phyloP scores from a whole-genome alignment of 2,329 filamentous ascomycete species.

The Apiospora rasikravindrae region DNA sequence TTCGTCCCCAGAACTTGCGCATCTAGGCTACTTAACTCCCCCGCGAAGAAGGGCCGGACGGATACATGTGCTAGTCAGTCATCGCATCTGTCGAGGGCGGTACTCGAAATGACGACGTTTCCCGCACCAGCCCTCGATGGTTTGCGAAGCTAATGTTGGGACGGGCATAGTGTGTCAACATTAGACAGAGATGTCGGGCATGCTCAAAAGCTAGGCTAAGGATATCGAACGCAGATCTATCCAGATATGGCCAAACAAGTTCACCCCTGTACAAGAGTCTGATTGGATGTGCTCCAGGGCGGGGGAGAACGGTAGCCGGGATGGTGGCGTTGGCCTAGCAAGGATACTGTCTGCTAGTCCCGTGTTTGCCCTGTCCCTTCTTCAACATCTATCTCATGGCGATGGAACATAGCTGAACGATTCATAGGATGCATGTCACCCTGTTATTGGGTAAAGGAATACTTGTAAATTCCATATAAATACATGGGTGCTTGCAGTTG shows the following conservation, averaged over 20 bases:
- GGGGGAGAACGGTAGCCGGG: constrained; percentile 7
- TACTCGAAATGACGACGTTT: background rate
- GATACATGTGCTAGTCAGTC: background rate
- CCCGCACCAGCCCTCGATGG: background rate
- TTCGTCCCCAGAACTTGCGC: background rate
- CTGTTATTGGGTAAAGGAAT: background rate
- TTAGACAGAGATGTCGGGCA: background rate
- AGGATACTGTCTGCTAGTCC: background rate
- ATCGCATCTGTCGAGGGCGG: background rate
- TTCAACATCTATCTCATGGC: background rate
- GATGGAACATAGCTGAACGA: background rate
- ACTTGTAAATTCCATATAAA: background rate
- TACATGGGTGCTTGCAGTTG: background rate
- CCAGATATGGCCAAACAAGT: background rate
- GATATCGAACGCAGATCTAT: background rate
- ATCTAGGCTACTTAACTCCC: background rate
- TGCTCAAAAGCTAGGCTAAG: background rate
- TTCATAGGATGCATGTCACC: background rate
- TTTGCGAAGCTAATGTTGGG: background rate
- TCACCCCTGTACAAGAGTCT: background rate
- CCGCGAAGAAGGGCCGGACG: background rate
- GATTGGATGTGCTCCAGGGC: background rate
- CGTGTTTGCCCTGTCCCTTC: background rate
- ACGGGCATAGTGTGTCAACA: background rate
- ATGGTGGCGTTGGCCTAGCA: constrained; percentile 11